These are phyloP conservation scores for Metarhizium robertsii DNA, from an alignment of 2,329 filamentous ascomycete species.

Conservation along the genomic window DNA sequence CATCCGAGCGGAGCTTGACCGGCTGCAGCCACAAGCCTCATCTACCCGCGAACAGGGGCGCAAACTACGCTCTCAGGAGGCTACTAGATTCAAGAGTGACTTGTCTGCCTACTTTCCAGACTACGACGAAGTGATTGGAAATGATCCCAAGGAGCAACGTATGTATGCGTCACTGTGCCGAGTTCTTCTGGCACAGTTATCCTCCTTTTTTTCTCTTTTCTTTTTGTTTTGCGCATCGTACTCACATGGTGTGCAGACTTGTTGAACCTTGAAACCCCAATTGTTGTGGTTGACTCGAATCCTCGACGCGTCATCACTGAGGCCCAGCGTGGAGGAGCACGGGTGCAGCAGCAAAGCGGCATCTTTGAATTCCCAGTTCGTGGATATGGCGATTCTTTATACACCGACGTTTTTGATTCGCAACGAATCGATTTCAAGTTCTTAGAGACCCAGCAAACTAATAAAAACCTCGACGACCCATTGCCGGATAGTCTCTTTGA, in stretches of 20 bases:
- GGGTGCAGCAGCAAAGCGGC: neutral
- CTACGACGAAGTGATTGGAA: constrained; percentile 89
- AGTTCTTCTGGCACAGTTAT: no score
- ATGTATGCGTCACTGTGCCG: constrained; percentile 23
- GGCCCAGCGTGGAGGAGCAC: neutral
- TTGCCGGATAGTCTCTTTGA: constrained; percentile 47
- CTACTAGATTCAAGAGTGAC: constrained; percentile 81
- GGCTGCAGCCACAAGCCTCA: constrained; percentile 38
- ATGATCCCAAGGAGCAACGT: constrained; percentile 72
- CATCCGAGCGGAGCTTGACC: constrained; percentile 50
- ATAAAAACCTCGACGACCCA: constrained; percentile 39
- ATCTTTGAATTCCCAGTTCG: constrained; percentile 28
- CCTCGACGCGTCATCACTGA: constrained; percentile 18
- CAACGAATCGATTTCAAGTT: constrained; percentile 48
- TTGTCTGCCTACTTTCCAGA: constrained; percentile 84
- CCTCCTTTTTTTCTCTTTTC: no score
- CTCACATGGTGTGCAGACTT: constrained; percentile 45
- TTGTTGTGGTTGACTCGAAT: constrained; percentile 56
- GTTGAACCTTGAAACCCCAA: constrained; percentile 61
- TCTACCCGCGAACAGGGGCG: constrained; percentile 53
- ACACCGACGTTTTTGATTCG: constrained; percentile 45
- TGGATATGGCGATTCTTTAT: constrained; percentile 46
- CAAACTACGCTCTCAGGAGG: constrained; percentile 79
- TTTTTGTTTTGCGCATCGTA: neutral
- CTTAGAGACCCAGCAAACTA: constrained; percentile 35